These are phyloP conservation scores for Chlorella sorokiniana DNA, from an alignment of 139 green algal species.

Conservation along the genomic window DNA sequence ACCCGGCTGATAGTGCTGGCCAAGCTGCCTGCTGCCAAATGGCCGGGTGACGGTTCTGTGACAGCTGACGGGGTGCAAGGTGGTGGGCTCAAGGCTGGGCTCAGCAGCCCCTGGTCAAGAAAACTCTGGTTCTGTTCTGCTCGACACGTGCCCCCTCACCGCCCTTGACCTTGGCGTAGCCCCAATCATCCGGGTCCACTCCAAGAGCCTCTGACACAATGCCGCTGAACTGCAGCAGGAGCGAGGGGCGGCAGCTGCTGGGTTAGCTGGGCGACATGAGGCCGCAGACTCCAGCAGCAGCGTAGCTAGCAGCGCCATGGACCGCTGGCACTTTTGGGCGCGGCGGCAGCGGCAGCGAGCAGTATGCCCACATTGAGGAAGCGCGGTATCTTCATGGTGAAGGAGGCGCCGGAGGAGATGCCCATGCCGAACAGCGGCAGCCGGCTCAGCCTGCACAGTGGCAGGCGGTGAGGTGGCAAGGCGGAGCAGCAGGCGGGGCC, in stretches of 20 bases:
- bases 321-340: too few species aligned
- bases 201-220: neutral
- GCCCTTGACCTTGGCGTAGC: neutral
- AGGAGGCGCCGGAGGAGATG: slow-evolving; percentile 22
- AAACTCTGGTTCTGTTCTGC: too few species aligned
- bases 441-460: neutral
- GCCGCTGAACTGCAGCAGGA: neutral
- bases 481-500: neutral
- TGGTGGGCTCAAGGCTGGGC: too few species aligned
- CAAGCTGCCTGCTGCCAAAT: too few species aligned
- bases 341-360: too few species aligned
- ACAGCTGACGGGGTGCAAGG: too few species aligned
- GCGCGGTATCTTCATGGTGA: slow-evolving; percentile 20
- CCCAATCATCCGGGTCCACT: neutral
- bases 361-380: neutral
- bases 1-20: too few species aligned
- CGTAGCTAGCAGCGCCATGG: too few species aligned
- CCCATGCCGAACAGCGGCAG: slow-evolving; percentile 12
- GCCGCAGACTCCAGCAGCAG: neutral
- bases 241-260: neutral
- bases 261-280: neutral
- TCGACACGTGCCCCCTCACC: neutral
- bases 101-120: too few species aligned
- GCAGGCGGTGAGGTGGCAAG: neutral
- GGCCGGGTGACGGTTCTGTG: too few species aligned